Evolutionary conservation across 75 land plant genomes (phyloP).

Genomic region (Pinus albicaulis): DNA sequence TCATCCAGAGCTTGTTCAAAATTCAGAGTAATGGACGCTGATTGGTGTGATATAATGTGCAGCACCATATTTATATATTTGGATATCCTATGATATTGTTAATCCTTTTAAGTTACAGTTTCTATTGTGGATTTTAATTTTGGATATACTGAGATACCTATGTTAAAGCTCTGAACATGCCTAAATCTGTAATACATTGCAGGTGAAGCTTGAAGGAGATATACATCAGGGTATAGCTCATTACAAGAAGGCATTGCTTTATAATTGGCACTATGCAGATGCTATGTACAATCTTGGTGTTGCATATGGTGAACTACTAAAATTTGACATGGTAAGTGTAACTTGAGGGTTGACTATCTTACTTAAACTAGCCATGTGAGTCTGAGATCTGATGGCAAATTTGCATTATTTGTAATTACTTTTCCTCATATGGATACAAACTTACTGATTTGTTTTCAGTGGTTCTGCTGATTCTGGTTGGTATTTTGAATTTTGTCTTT

Average conservation of each 20-base stretch:
- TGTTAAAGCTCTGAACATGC: neutral
- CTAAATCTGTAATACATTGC: conserved; percentile 14
- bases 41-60: no score
- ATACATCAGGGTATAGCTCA: conserved; percentile 89
- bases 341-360: neutral
- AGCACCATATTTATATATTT: neutral
- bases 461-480: neutral
- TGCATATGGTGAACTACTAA: conserved; percentile 97
- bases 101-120: neutral
- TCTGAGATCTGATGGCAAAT: neutral
- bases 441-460: neutral
- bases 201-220: conserved; percentile 98
- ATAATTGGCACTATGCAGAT: conserved; percentile 99
- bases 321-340: conserved; percentile 85
- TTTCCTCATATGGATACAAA: neutral
- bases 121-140: neutral
- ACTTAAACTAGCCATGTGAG: neutral
- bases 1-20: neutral
- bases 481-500: no score
- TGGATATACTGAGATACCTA: neutral
- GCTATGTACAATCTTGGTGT: conserved; percentile 99
- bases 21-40: neutral
- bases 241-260: conserved; percentile 89
- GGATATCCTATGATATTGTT: neutral
- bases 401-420: conserved; percentile 1